These are phyloP conservation scores for Tricholoma terreum DNA, from an alignment of 768 basidiomycete genomes.

Conservation along the genomic window DNA sequence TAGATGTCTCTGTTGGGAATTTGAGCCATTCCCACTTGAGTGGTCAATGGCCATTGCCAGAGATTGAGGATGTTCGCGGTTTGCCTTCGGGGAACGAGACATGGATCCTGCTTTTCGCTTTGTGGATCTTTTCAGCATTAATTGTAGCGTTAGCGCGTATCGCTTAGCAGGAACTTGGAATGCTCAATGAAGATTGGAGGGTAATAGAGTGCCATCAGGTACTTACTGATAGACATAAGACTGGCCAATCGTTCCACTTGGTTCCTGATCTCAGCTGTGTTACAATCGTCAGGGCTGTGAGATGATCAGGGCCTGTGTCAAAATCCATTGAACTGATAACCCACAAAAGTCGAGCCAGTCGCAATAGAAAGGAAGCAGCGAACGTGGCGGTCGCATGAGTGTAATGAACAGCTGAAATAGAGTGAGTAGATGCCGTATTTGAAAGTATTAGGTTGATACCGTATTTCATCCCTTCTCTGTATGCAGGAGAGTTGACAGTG, in stretches of 20 bases:
- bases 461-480: slow-evolving; percentile 90
- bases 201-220: not conserved
- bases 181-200: slow-evolving; percentile 4
- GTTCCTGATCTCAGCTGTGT: slow-evolving; percentile 66
- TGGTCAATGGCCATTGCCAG: slow-evolving; percentile 46
- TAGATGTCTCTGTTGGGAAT: slow-evolving; percentile 36
- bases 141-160: slow-evolving; percentile 84
- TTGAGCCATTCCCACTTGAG: slow-evolving; percentile 23
- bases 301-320: slow-evolving; percentile 2
- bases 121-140: slow-evolving; percentile 81
- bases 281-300: slow-evolving; percentile 78
- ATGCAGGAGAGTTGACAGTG: slow-evolving; percentile 78
- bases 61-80: slow-evolving; percentile 53
- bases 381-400: slow-evolving; percentile 94
- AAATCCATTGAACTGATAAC: slow-evolving; percentile 22
- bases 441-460: slow-evolving; percentile 42
- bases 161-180: slow-evolving; percentile 83
- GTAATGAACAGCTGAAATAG: slow-evolving; percentile 70
- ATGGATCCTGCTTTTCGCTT: slow-evolving; percentile 54
- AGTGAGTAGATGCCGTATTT: not conserved
- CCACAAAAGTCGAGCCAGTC: slow-evolving; percentile 84
- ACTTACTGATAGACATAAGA: slow-evolving; percentile 76
- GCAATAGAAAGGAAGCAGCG: slow-evolving; percentile 84
- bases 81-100: slow-evolving; percentile 58
- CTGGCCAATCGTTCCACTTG: slow-evolving; percentile 77